phyloP scores from a whole-genome alignment of 345 rosid species.

The Ailanthus altissimus region DNA sequence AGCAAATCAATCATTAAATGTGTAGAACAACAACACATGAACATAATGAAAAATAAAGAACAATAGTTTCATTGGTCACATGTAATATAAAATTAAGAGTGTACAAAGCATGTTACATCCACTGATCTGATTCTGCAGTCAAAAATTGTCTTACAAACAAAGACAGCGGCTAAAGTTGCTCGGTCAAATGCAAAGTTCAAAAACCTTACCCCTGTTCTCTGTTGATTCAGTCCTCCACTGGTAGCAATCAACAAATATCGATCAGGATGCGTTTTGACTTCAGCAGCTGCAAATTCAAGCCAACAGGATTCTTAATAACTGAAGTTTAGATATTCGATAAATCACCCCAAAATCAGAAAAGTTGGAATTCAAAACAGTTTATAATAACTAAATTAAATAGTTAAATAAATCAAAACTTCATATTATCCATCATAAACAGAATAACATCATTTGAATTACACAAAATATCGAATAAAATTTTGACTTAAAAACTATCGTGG shows the following conservation, averaged over 20 bases:
- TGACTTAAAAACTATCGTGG: background rate
- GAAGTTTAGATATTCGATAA: background rate
- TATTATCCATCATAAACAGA: background rate
- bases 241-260: conserved; percentile 82
- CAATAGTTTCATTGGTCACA: background rate
- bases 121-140: background rate
- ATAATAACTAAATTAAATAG: background rate
- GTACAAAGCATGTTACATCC: background rate
- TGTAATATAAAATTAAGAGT: background rate
- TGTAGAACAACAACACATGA: background rate
- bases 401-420: background rate
- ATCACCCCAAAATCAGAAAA: background rate
- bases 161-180: background rate
- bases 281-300: conserved; percentile 42
- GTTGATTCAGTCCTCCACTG: conserved; percentile 95
- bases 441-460: background rate
- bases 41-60: background rate
- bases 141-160: background rate
- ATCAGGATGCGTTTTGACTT: conserved; percentile 48
- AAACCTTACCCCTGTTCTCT: conserved; percentile 81
- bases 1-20: background rate
- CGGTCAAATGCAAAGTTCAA: background rate
- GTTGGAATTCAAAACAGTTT: background rate
- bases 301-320: background rate
- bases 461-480: background rate